phyloP scores from a whole-genome alignment of 345 rosid genomes.

The Zanthoxylum bungeanum region DNA sequence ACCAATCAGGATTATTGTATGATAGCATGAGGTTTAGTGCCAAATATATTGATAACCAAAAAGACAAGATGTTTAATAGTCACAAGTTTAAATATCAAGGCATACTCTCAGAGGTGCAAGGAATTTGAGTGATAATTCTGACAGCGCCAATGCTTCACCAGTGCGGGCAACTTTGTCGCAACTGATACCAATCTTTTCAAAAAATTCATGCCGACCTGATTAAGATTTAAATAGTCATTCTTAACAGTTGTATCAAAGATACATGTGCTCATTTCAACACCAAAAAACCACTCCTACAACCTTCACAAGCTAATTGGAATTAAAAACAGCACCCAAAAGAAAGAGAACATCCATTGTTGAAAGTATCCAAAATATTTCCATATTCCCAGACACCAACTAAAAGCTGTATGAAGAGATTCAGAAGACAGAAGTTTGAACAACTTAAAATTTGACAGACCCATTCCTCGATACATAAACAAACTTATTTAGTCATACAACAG shows the following conservation, averaged over 20 bases:
- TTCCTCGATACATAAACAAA: neutral
- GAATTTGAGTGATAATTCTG: constrained; percentile 76
- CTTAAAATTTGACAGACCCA: neutral
- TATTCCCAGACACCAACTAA: no score
- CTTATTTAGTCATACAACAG: neutral
- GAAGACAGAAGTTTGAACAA: constrained; percentile 6
- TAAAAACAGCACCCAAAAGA: no score
- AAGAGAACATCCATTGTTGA: no score
- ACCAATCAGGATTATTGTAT: neutral
- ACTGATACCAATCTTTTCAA: constrained; percentile 64
- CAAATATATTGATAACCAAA: neutral
- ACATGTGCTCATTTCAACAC: no score
- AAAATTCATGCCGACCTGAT: constrained; percentile 74
- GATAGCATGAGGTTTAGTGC: neutral
- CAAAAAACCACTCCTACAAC: no score
- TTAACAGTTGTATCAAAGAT: no score
- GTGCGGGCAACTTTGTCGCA: constrained; percentile 72
- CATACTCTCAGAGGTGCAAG: constrained; percentile 72
- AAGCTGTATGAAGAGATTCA: no score
- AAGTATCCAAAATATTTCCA: no score
- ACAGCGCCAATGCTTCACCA: constrained; percentile 62
- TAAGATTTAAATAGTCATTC: no score
- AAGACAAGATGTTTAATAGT: neutral
- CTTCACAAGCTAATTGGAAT: no score
- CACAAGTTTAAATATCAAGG: constrained; percentile 3